Evolutionary conservation across 192 early-diverging fungal genomes (phyloP).

Genomic region (Lunasporangiospora selenospora): DNA sequence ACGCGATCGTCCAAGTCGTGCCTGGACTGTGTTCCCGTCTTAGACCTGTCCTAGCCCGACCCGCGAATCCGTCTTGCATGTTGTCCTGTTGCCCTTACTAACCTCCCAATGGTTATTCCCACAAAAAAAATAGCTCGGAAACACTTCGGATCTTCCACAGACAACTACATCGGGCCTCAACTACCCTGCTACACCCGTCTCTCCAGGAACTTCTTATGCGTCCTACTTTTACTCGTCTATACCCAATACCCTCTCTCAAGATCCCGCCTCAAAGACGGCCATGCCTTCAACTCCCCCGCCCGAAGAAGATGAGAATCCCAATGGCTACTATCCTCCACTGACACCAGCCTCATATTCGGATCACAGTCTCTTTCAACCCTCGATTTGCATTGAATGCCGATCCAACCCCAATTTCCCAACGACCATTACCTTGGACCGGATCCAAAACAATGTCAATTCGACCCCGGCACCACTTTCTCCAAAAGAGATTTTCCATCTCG

Average conservation of each 20-base stretch:
- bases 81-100: neutral
- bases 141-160: constrained; percentile 31
- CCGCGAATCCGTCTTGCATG: neutral
- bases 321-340: constrained; percentile 31
- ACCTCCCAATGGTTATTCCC: neutral
- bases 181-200: constrained; percentile 35
- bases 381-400: constrained; percentile 39
- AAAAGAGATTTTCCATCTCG: constrained; percentile 43
- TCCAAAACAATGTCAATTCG: constrained; percentile 13
- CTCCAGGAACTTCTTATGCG: constrained; percentile 20
- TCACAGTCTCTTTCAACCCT: constrained; percentile 25
- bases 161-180: constrained; percentile 7
- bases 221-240: constrained; percentile 42
- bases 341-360: constrained; percentile 35
- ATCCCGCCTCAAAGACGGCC: neutral
- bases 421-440: constrained; percentile 28
- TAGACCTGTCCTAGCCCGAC: neutral
- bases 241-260: constrained; percentile 9
- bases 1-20: neutral
- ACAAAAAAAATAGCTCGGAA: constrained; percentile 29
- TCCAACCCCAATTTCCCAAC: constrained; percentile 21
- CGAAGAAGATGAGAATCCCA: constrained; percentile 1
- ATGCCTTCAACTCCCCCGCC: constrained; percentile 38
- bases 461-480: constrained; percentile 12
- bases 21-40: too few relatives aligned